phyloP scores from a whole-genome alignment of 192 early-diverging fungal species.

The Umbelopsis ramanniana region DNA sequence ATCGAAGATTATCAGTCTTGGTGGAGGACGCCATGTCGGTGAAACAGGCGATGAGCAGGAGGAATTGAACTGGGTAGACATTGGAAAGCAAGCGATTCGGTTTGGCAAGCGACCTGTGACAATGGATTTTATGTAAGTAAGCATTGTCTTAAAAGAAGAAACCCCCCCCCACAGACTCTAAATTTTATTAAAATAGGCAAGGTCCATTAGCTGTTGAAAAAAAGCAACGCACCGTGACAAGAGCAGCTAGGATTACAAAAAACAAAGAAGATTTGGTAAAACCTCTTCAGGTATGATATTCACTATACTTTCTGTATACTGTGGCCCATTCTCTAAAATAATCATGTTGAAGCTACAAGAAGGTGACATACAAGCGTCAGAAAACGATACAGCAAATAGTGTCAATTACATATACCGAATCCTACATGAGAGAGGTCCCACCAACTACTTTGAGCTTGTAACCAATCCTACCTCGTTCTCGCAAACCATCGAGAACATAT shows the following conservation, averaged over 20 bases:
- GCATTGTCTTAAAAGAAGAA: too few relatives aligned
- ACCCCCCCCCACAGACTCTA: too few relatives aligned
- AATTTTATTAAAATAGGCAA: constrained; percentile 50
- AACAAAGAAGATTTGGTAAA: constrained; percentile 49
- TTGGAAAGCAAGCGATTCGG: constrained; percentile 59
- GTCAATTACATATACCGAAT: constrained; percentile 72
- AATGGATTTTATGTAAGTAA: constrained; percentile 79
- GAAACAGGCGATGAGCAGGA: constrained; percentile 43
- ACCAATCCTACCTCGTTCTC: constrained; percentile 89
- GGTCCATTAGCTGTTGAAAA: constrained; percentile 72
- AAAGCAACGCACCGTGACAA: constrained; percentile 46
- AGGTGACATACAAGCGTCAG: constrained; percentile 75
- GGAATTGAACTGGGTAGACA: constrained; percentile 59
- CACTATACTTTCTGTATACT: not conserved
- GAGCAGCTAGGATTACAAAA: constrained; percentile 45
- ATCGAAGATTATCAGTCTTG: constrained; percentile 60
- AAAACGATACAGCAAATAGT: constrained; percentile 86
- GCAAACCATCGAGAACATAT: constrained; percentile 96
- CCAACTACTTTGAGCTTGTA: constrained; percentile 85
- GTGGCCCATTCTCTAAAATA: not conserved
- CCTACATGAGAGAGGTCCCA: constrained; percentile 57
- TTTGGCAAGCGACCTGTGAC: constrained; percentile 64
- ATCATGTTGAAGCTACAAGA: constrained; percentile 48
- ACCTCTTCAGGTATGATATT: constrained; percentile 46
- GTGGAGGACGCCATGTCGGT: constrained; percentile 52